These are phyloP conservation scores for Coniochaeta sp. DNA, from an alignment of 2,329 filamentous ascomycete genomes.

Conservation along the genomic window DNA sequence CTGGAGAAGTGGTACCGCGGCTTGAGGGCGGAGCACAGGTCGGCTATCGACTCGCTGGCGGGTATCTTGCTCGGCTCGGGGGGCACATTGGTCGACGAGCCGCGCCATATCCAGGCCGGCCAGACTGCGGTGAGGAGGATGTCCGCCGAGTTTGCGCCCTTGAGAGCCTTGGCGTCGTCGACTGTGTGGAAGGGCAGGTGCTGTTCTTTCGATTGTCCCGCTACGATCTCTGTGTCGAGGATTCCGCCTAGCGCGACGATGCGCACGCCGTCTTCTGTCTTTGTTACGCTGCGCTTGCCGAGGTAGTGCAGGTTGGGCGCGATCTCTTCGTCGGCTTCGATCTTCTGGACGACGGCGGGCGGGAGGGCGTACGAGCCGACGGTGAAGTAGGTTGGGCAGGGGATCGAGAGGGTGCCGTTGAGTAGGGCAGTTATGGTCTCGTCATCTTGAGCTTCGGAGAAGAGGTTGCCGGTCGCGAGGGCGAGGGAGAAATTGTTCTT, in stretches of 20 bases:
- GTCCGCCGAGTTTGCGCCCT: slow-evolving; percentile 72
- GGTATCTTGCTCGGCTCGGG: slow-evolving; percentile 43
- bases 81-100: slow-evolving; percentile 52
- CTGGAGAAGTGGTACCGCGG: slow-evolving; percentile 87
- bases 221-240: slow-evolving; percentile 53
- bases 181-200: slow-evolving; percentile 70
- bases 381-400: slow-evolving; percentile 86
- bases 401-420: slow-evolving; percentile 63
- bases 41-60: slow-evolving; percentile 63
- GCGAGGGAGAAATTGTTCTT: slow-evolving; percentile 88
- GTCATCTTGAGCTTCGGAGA: slow-evolving; percentile 54
- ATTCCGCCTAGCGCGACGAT: slow-evolving; percentile 81
- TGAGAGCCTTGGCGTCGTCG: slow-evolving; percentile 67
- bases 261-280: slow-evolving; percentile 81
- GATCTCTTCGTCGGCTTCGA: slow-evolving; percentile 67
- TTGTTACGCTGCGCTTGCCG: slow-evolving; percentile 78
- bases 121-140: slow-evolving; percentile 83
- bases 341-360: slow-evolving; percentile 58
- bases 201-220: slow-evolving; percentile 61
- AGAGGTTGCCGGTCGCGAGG: slow-evolving; percentile 78
- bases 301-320: slow-evolving; percentile 90
- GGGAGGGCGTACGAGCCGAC: slow-evolving; percentile 71
- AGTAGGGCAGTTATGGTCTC: slow-evolving; percentile 58
- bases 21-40: slow-evolving; percentile 71
- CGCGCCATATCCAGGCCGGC: slow-evolving; percentile 66